Evolutionary conservation across 306 rosid species (phyloP), one percentile per base, ranked within the genome.

Genomic region (Hylodesmum podocarpum): DNA sequence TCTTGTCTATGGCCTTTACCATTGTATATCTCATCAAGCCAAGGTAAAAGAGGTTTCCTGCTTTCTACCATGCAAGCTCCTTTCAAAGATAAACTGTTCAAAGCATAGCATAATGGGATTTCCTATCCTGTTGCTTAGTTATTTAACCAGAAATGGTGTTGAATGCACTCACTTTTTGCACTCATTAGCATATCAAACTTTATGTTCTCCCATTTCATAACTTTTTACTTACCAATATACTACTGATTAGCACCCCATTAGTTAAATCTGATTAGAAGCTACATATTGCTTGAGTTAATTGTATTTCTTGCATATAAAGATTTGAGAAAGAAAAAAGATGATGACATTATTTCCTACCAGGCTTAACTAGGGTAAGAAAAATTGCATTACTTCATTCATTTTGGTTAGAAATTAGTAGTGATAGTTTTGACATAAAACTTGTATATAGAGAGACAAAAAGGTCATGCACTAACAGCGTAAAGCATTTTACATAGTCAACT

Each of bases 21-120:
- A 46, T 92, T 58, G 88, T 95, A 25, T 95, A 95, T 84, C 91
- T 95, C 25, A 73, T 90, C 71, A 95, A 92, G 84, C 98, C 98
- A 87, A 95, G 98, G 98, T 95, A 88, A 72, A 44, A 58, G 50
- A n/a, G 49, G 11, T 72, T 50, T 9, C 18, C 11, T 25, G 8
- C 36, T 27, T 66, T 65, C 51, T 57, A 37, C 50, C 37, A 10
- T 37, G 5, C 8, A 67, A 37, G 43, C 58, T 62, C 55, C 27
- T 49, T 65, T 15, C 5, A 15, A 29, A 16, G 4, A n/a, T 5
- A 28, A 11, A 1, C 65, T 27, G 19, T 27, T 27, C 11, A 14
- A 25, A 37, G 11, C 65, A 57, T 13, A 55, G 39, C 57, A 4
- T 59, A 16, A 7, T 53, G 21, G 15, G 18, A 29, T 59, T 68